Evolutionary conservation across 1,284 basidiomycete genomes (phyloP), one percentile per base, ranked within the genome.

Genomic region (Sphaerobolus stellatus): DNA sequence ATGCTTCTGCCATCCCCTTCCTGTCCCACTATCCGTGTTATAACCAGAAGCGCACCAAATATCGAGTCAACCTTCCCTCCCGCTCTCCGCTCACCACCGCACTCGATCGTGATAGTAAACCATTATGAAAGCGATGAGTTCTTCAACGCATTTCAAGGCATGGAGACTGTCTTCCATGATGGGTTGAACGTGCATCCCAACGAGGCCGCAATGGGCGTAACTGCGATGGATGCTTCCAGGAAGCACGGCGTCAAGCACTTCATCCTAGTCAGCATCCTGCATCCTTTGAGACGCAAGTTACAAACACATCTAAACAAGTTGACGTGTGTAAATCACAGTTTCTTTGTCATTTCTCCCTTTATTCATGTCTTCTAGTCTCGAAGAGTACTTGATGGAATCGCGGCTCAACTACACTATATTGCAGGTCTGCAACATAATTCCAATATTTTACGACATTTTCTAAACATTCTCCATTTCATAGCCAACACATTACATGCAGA

Each of bases 301-400:
- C 22, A 24, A 7, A 43, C 41, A 8, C 41, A 43, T 22, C 3
- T 13, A 9, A 43, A 6, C 22, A 43, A 43, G 28, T 18, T 43
- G 3, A 43, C 13, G 41, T 43, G 30, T 28, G 68, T 63, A 11
- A n/a, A 11, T 4, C 20, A 43, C 13, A n/a, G 13, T 4, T 22
- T 43, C 16, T 36, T 18, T 9, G n/a, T 43, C 9, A 43, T 9
- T 43, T 43, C 18, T 43, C 40, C 7, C 25, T 43, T 9, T 18
- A n/a, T 43, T 43, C 28, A 22, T 5, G n/a, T 14, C 28, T 20
- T 43, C 16, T 13, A 43, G 41, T 6, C 22, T 43, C 11, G 41
- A 43, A 43, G 41, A 43, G 28, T 43, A 43, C 18, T 27, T 43
- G 13, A 27, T 43, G 13, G 41, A 43, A 22, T 24, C 22, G 13